Base-by-base conservation (phyloP, 345 rosid genomes). In the Noccaea bulbosa region DNA sequence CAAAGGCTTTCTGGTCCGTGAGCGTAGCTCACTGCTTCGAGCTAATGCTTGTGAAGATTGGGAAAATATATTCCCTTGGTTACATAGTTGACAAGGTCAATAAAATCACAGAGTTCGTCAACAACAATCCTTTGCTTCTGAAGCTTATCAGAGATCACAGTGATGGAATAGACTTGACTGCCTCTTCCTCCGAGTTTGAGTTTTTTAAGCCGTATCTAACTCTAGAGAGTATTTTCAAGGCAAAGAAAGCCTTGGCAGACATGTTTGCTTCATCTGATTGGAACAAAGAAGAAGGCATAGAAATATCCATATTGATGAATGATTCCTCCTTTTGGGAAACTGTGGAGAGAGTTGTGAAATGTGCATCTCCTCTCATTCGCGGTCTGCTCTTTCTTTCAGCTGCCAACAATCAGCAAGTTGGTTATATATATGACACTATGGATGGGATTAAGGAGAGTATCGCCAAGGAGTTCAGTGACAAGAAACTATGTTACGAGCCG, bases 391-490 rank as follows among this genome's bases (percentile, higher is more conserved):
- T 79, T 74, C 65, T 90, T 44, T 53, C 52, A 16, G 65, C 52
- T 47, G 63, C 27, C 30, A 73, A 83, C 15, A 65, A 78, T 39
- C 84, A 81, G 6, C 84, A 76, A 37, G 70, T 70, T 14, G 93
- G 91, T 8, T 73, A 60, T 69, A 78, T 90, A 46, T 90, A 90
- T 33, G 88, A 90, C 59, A 76, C 79, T 41, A 80, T 87, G 79
- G 89, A 86, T 74, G 81, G 64, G 66, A 80, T 74, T 54, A 90
- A 90, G 72, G 87, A 84, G 77, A 72, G 65, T 5, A 86, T 88
- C 3, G 78, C 64, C 5, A 63, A 35, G 44, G 82, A 52, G 10
- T 70, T 84, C 46, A 37, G 58, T 63, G 16, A 50, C 45, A 37
- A 83, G 33, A 10, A 72, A 65, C 51, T 62, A 27, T 44, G 15